phyloP scores from a whole-genome alignment of 2,329 filamentous ascomycete species.

The Fusarium redolens region DNA sequence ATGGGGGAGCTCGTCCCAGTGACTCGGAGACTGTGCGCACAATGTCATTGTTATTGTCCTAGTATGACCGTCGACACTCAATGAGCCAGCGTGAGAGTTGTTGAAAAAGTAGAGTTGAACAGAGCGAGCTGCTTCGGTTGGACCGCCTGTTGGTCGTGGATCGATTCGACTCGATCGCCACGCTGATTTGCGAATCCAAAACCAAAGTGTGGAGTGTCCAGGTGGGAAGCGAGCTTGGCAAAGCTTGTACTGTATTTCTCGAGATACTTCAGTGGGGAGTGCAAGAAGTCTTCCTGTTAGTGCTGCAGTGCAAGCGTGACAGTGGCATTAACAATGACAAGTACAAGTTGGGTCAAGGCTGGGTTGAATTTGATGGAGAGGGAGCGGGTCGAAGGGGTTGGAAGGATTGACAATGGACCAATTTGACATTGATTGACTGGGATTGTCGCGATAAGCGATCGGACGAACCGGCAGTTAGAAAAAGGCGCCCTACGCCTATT shows the following conservation, averaged over 20 bases:
- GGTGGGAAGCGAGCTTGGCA: conserved; percentile 25
- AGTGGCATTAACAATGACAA: background rate
- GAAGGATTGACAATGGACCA: background rate
- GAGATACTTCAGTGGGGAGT: background rate
- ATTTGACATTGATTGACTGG: conserved; percentile 5
- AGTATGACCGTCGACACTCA: background rate
- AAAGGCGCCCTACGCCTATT: conserved; percentile 1
- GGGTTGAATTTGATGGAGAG: background rate
- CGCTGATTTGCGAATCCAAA: conserved; percentile 13
- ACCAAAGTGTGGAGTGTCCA: conserved; percentile 14
- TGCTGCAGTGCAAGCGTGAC: background rate
- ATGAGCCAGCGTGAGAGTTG: background rate
- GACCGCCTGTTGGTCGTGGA: background rate
- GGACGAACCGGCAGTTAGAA: conserved; percentile 25
- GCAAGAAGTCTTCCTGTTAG: background rate
- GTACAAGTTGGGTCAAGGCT: background rate
- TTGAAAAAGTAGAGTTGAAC: conserved; percentile 1
- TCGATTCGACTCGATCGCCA: conserved; percentile 4
- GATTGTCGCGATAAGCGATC: conserved; percentile 32
- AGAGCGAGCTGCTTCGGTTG: background rate
- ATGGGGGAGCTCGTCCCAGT: conserved; percentile 66
- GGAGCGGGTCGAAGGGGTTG: background rate
- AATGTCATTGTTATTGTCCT: conserved; percentile 42
- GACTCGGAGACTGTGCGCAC: conserved; percentile 27
- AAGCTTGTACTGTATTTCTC: conserved; percentile 16